Conservation (phyloP, 73 alveolate genomes). For the Paramecium bursaria region DNA sequence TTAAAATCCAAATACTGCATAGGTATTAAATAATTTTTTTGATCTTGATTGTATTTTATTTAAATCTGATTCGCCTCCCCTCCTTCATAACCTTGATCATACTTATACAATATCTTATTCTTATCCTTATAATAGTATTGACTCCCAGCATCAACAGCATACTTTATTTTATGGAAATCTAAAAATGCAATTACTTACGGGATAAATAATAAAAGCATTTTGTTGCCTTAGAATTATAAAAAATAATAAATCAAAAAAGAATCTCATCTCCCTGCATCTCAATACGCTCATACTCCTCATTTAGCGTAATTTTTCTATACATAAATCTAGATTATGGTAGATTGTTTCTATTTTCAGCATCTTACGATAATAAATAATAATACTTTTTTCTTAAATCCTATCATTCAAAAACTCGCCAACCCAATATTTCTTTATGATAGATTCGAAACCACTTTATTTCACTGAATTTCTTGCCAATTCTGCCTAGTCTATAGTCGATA, state of each 20-base stretch:
- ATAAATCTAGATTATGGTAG: constrained; percentile 22
- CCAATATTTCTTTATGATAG: constrained; percentile 71
- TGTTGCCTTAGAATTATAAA: no score
- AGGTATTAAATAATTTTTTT: no score
- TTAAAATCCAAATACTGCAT: no score
- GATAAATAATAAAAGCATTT: no score
- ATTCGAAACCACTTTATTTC: constrained; percentile 78
- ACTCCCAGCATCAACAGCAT: constrained; percentile 57
- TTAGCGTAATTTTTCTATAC: constrained; percentile 44
- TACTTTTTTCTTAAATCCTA: constrained; percentile 48
- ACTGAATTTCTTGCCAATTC: constrained; percentile 85
- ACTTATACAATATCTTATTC: constrained; percentile 13
- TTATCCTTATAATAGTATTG: constrained; percentile 47
- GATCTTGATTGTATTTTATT: no score
- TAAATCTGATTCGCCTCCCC: neutral
- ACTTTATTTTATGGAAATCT: constrained; percentile 46
- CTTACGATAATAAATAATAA: neutral
- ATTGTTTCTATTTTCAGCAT: constrained; percentile 44
- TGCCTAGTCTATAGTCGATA: constrained; percentile 78
- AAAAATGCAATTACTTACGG: no score
- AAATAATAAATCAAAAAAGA: constrained; percentile 11
- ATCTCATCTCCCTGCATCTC: neutral
- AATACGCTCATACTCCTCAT: constrained; percentile 58
- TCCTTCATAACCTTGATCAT: constrained; percentile 46
- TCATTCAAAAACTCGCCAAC: constrained; percentile 65